Evolutionary conservation across 352 stramenopile species (phyloP).

Genomic region (Peronospora destructor): DNA sequence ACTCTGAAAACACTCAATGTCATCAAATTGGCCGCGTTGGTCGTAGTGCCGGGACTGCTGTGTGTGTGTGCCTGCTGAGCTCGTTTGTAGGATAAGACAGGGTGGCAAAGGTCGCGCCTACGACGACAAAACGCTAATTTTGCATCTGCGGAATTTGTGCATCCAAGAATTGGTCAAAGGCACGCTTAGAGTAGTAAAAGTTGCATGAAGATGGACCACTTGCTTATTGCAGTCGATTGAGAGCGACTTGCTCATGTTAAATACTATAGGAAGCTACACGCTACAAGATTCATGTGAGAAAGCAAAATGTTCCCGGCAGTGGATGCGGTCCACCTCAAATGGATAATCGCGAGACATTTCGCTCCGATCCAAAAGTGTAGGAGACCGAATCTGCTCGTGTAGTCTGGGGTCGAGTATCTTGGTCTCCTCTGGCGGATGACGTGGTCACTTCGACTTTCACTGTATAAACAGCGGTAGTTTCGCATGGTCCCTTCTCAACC

Average conservation of each 20-base stretch:
- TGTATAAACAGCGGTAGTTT: constrained; percentile 7
- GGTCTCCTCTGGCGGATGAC: constrained; percentile 15
- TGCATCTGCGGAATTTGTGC: constrained; percentile 44
- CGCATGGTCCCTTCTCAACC: constrained; percentile 3
- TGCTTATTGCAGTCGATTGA: no score
- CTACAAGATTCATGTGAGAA: not conserved
- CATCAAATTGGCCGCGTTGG: not conserved
- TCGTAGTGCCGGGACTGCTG: constrained; percentile 44
- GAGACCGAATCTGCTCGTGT: not conserved
- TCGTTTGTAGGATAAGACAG: constrained; percentile 51
- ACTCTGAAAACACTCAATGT: constrained; percentile 11
- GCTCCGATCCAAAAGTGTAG: not conserved
- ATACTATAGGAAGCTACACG: not conserved
- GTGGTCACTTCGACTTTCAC: constrained; percentile 2
- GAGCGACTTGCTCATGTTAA: not conserved
- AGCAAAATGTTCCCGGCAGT: constrained; percentile 3
- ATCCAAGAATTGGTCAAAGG: constrained; percentile 49
- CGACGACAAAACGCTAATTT: constrained; percentile 43
- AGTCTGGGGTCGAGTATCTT: not conserved
- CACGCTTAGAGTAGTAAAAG: constrained; percentile 54
- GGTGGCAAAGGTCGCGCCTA: constrained; percentile 32
- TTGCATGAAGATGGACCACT: constrained; percentile 15
- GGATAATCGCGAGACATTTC: not conserved
- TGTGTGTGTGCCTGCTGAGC: constrained; percentile 66
- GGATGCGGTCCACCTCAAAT: constrained; percentile 14